Conservation (phyloP, 345 rosid species). For the Clausena lansium region DNA sequence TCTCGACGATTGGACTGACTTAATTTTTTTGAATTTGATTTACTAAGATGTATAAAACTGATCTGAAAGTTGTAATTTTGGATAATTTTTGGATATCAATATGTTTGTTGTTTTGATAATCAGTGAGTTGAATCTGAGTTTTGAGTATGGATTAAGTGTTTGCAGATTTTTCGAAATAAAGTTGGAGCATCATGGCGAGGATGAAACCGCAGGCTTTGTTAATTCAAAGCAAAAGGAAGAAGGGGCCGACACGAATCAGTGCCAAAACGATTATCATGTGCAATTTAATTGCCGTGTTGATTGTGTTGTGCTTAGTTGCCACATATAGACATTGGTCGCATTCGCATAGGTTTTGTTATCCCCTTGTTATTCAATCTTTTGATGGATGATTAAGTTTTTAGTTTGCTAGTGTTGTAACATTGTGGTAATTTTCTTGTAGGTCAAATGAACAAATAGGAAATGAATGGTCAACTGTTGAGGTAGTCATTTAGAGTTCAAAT, state of each 20-base stretch:
- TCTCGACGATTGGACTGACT: background rate
- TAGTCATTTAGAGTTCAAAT: constrained; percentile 3
- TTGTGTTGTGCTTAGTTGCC: constrained; percentile 45
- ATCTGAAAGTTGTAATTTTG: background rate
- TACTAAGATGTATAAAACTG: background rate
- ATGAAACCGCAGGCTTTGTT: constrained; percentile 81
- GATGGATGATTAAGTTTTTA: background rate
- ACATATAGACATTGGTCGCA: constrained; percentile 63
- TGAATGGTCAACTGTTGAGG: constrained; percentile 44
- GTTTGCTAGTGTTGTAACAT: constrained; percentile 7
- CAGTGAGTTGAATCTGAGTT: background rate
- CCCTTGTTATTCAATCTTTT: constrained; percentile 2
- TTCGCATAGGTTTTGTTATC: constrained; percentile 49
- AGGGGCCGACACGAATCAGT: constrained; percentile 61
- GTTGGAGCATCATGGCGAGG: constrained; percentile 54
- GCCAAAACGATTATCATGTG: constrained; percentile 49
- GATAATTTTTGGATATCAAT: background rate
- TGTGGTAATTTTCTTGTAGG: constrained; percentile 25
- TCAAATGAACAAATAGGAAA: constrained; percentile 30
- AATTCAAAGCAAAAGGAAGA: constrained; percentile 83
- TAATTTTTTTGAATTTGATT: background rate
- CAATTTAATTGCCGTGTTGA: constrained; percentile 44
- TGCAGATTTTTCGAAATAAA: constrained; percentile 10
- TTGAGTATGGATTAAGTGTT: background rate
- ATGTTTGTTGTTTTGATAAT: background rate